Percentiles rank a stretch among this genome's conserved stretches.
Conservation (phyloP, 2,329 filamentous ascomycete species). For the Xylaria sp. region DNA sequence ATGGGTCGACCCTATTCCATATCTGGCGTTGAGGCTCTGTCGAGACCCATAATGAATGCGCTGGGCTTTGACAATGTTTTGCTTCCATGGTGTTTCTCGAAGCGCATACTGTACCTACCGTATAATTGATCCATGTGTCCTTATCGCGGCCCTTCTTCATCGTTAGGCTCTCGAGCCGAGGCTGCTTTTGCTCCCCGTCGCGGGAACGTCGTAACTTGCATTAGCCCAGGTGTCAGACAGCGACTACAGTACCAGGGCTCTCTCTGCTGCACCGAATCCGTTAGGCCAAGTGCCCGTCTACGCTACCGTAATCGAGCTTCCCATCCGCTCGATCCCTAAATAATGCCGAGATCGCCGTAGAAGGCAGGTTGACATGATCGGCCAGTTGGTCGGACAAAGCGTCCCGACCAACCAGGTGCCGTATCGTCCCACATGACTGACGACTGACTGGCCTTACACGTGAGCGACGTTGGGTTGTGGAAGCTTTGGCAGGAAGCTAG, state of each 20-base stretch:
- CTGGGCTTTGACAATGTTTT: conserved; percentile 6
- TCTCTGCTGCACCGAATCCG: conserved; percentile 11
- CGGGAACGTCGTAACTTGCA: conserved; percentile 35
- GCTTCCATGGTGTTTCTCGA: conserved; percentile 15
- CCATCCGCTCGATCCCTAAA: conserved; percentile 30
- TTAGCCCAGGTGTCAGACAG: conserved; percentile 32
- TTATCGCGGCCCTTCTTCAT: conserved; percentile 5
- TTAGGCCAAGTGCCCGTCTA: conserved; percentile 5
- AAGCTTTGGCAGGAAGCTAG: conserved; percentile 28
- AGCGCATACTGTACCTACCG: background rate
- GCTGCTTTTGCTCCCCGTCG: conserved; percentile 23
- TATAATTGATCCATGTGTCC: conserved; percentile 4
- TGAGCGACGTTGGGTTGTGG: conserved; percentile 17
- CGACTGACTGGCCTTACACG: conserved; percentile 31
- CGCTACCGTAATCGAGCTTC: conserved; percentile 22
- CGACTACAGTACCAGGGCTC: conserved; percentile 15
- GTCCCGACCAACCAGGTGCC: conserved; percentile 36
- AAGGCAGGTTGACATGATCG: conserved; percentile 31
- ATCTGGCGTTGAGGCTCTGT: conserved; percentile 35
- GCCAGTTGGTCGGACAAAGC: conserved; percentile 31
- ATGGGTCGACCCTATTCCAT: conserved; percentile 19
- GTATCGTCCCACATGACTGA: conserved; percentile 36
- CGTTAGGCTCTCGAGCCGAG: background rate
- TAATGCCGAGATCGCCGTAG: conserved; percentile 38
- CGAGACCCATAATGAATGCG: conserved; percentile 23